These are phyloP conservation scores for Ilex asprella DNA, from an alignment of 257 asterid species.

Conservation along the genomic window DNA sequence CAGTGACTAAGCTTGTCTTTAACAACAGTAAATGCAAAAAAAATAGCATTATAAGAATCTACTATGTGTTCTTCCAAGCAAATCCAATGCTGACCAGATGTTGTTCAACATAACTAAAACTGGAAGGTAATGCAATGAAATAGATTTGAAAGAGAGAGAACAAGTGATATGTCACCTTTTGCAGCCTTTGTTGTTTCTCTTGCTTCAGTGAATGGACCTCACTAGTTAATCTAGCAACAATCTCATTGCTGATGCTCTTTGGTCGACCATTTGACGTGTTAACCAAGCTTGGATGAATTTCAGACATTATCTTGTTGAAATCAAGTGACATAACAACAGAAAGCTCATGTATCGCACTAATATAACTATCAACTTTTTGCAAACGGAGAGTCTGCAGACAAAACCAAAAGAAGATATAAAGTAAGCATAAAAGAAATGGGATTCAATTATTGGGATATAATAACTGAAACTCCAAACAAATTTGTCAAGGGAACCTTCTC, in stretches of 20 bases:
- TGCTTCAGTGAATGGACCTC: conserved; percentile 53
- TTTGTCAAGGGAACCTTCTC: conserved; percentile 46
- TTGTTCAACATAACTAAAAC: too few relatives aligned
- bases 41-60: too few relatives aligned
- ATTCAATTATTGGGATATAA: not conserved
- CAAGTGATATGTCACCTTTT: conserved; percentile 29
- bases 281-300: conserved; percentile 54
- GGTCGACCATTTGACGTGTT: conserved; percentile 38
- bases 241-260: conserved; percentile 64
- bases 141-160: not conserved
- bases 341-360: conserved; percentile 46
- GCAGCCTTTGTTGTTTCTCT: conserved; percentile 50
- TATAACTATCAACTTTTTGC: conserved; percentile 45
- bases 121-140: not conserved
- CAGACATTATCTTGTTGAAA: conserved; percentile 49
- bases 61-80: too few relatives aligned
- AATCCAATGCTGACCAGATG: too few relatives aligned
- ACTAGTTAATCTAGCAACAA: conserved; percentile 56
- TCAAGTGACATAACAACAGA: conserved; percentile 66
- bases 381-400: conserved; percentile 55
- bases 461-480: conserved; percentile 8
- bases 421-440: conserved; percentile 9
- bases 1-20: too few relatives aligned
- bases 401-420: conserved; percentile 1
- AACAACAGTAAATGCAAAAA: too few relatives aligned